Conservation (phyloP, 768 basidiomycete genomes). For the Tephrocybe sp. region DNA sequence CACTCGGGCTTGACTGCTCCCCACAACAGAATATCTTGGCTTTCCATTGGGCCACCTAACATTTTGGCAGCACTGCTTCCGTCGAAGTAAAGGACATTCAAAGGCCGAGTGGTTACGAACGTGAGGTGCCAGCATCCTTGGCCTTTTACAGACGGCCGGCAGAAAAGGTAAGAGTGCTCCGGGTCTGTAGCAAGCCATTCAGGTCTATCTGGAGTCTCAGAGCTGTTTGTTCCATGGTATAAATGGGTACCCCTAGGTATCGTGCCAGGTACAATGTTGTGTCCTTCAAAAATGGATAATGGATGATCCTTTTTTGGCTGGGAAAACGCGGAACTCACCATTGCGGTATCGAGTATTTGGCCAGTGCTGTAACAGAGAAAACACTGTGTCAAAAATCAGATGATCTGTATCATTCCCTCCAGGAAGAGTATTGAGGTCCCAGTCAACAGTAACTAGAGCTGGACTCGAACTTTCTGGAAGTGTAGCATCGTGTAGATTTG, state of each 20-base stretch:
- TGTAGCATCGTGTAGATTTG: neutral
- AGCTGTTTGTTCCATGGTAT: slow-evolving; percentile 32
- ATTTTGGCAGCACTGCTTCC: slow-evolving; percentile 49
- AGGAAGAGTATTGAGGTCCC: slow-evolving; percentile 16
- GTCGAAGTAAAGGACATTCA: slow-evolving; percentile 53
- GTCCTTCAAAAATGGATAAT: slow-evolving; percentile 1
- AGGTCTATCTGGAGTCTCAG: slow-evolving; percentile 25
- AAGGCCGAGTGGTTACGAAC: slow-evolving; percentile 32
- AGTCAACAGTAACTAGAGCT: neutral
- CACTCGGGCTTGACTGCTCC: slow-evolving; percentile 26
- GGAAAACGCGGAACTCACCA: slow-evolving; percentile 26
- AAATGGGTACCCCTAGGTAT: slow-evolving; percentile 30
- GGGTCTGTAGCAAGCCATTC: slow-evolving; percentile 43
- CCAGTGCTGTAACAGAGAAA: slow-evolving; percentile 36
- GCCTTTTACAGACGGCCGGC: slow-evolving; percentile 11
- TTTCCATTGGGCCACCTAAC: slow-evolving; percentile 32
- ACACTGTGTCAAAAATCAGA: slow-evolving; percentile 33
- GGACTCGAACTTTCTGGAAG: slow-evolving; percentile 5
- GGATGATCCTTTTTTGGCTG: neutral
- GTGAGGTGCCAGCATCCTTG: slow-evolving; percentile 41
- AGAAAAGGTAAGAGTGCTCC: slow-evolving; percentile 41
- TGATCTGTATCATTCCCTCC: slow-evolving; percentile 21
- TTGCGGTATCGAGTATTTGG: slow-evolving; percentile 36
- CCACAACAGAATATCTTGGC: slow-evolving; percentile 49
- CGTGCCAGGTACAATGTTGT: slow-evolving; percentile 9